Base-by-base conservation (phyloP, 306 rosid species). In the Canavalia gladiata region DNA sequence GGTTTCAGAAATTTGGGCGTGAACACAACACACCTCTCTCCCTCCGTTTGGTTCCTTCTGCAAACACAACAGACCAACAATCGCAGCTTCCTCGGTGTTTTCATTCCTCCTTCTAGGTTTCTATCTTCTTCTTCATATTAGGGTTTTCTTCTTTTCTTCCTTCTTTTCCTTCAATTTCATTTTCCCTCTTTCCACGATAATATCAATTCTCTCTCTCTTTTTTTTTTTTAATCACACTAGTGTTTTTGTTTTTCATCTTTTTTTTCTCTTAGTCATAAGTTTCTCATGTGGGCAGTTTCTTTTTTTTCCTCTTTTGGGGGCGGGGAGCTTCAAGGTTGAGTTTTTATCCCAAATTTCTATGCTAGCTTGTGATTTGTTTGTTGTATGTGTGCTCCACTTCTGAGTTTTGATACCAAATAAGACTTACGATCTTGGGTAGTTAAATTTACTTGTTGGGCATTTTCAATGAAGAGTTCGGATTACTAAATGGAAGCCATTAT, bases 41-140 rank as follows among this genome's bases (percentile, higher is more conserved):
- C 51, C 62, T 73, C 74, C 65, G 64, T 73, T 77, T 81, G 79
- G 82, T 60, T 78, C 59, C 43, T 69, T 49, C 65, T 57, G 37
- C 84, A 66, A 51, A 64, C 47, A 5, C 33, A 72, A 42, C 28
- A 18, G 25, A 37, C 55, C 60, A 78, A 7, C 28, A 67, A 69
- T 75, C 67, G 45, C 80, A 8, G 47, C 66, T 31, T 59, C 57
- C 35, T 29, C 45, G 12, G 59, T 64, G 51, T 72, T 29, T 47
- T 76, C 79, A 64, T 83, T 87, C 92, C 80, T 85, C 76, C 84
- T 75, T 63, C 5, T 43, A 81, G 91, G 90, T 86, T 75, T 8
- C 55, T 29, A 35, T 79, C 68, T 80, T 28, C 33, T 57, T 52
- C 63, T 1, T 30, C 76, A 2, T 11, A 29, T 72, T 81, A 63